A percentile compares a stretch with the other conserved stretches of the same genome.
phyloP scores from a whole-genome alignment of 257 asterid species.

The Marsdenia floribunda region DNA sequence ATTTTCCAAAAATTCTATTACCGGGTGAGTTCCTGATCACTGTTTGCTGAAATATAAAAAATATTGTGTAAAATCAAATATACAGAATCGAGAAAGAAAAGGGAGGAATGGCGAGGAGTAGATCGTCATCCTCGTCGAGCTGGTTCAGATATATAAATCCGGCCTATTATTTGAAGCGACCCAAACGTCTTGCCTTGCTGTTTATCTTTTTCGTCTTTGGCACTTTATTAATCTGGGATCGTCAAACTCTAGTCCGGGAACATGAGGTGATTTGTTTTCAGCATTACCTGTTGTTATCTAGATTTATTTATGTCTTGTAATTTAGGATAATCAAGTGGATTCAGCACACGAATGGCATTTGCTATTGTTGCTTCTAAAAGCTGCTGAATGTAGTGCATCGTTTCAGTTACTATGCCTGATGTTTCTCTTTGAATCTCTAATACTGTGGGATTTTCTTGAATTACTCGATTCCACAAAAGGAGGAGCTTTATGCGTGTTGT shows the following conservation, averaged over 20 bases:
- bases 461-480: not conserved
- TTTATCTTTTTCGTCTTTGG: constrained; percentile 55
- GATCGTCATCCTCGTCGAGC: constrained; percentile 77
- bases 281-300: not conserved
- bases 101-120: constrained; percentile 65
- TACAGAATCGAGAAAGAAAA: not conserved
- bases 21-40: not conserved
- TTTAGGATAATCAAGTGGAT: not conserved
- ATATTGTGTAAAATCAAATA: not conserved
- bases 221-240: constrained; percentile 81
- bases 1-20: not conserved
- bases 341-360: not conserved
- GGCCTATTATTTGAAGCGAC: constrained; percentile 85
- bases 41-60: not conserved
- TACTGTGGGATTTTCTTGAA: not conserved
- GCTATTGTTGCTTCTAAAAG: not conserved
- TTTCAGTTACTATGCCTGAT: not conserved
- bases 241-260: constrained; percentile 85
- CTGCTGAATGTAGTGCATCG: not conserved
- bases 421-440: not conserved
- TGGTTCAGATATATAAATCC: constrained; percentile 68
- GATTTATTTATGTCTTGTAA: not conserved
- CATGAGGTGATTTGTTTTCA: constrained; percentile 51
- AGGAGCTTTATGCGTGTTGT: not conserved
- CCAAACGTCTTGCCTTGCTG: constrained; percentile 78